These are phyloP conservation scores for Wickerhamiella dianesei DNA, from an alignment of 805 yeast species.

Conservation along the genomic window DNA sequence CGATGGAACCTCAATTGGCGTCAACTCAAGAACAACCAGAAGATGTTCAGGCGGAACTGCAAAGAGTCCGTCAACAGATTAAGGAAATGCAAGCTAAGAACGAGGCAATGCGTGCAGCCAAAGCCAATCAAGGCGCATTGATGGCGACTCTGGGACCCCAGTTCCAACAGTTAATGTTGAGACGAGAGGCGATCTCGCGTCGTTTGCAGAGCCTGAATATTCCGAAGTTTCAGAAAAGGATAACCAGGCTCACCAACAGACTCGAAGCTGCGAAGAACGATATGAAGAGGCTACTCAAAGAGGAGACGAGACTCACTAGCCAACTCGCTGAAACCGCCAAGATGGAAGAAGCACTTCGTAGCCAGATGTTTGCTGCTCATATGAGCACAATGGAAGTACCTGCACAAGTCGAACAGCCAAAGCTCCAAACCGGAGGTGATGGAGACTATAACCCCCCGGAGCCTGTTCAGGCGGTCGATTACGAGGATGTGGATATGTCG, in stretches of 20 bases:
- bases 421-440: too few species aligned
- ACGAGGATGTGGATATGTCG: not conserved
- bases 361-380: not conserved
- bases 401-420: not conserved
- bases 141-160: not conserved
- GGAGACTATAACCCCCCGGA: not conserved
- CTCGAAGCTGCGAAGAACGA: conserved; percentile 6
- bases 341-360: not conserved
- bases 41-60: conserved; percentile 3
- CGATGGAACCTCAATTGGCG: too few species aligned
- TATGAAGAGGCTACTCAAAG: conserved; percentile 1
- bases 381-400: not conserved
- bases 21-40: not conserved
- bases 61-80: conserved; percentile 6
- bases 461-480: not conserved
- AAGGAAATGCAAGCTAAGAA: conserved; percentile 5
- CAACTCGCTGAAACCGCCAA: not conserved
- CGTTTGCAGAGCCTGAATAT: conserved; percentile 4
- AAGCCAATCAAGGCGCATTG: not conserved
- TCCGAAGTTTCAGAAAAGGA: conserved; percentile 3
- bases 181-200: conserved; percentile 6
- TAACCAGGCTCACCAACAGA: conserved; percentile 8
- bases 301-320: not conserved
- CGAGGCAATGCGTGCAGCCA: not conserved
- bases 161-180: not conserved